A percentile compares a stretch with the other conserved stretches of the same genome.
These are phyloP conservation scores for Talaromyces rugulosus DNA, from an alignment of 2,329 filamentous ascomycete genomes.

Conservation along the genomic window DNA sequence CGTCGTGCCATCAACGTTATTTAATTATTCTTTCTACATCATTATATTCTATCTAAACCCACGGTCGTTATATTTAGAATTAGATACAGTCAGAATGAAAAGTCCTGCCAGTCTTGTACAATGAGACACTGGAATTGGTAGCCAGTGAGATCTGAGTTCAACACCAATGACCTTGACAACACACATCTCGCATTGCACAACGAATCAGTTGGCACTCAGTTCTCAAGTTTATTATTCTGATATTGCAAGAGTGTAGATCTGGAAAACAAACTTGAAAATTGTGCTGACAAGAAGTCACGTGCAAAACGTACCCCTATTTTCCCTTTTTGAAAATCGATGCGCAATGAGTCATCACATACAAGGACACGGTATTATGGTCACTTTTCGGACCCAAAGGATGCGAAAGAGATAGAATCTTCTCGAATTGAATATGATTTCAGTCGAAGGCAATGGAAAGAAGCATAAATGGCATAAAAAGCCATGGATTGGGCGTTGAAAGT, in stretches of 20 bases:
- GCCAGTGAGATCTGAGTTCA: background rate
- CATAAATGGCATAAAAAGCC: background rate
- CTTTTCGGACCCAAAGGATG: background rate
- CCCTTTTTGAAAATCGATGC: background rate
- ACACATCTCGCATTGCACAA: background rate
- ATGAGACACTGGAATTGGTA: background rate
- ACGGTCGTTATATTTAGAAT: background rate
- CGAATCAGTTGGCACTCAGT: background rate
- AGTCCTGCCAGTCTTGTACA: background rate
- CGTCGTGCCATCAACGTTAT: background rate
- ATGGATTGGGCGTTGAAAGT: background rate
- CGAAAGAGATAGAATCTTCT: background rate
- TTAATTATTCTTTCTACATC: background rate
- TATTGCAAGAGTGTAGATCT: background rate
- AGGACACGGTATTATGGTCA: background rate
- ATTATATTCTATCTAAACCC: background rate
- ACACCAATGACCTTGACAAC: background rate
- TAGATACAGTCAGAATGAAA: background rate
- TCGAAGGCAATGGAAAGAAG: background rate
- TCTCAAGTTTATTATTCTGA: background rate
- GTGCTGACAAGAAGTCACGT: background rate
- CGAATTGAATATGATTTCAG: background rate
- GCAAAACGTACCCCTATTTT: background rate
- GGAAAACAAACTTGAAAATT: background rate
- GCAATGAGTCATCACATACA: background rate